A percentile compares a stretch with the other conserved stretches of the same genome.
Evolutionary conservation across 2,329 filamentous ascomycete genomes (phyloP).

Genomic region (Aspergillus fumigatus): DNA sequence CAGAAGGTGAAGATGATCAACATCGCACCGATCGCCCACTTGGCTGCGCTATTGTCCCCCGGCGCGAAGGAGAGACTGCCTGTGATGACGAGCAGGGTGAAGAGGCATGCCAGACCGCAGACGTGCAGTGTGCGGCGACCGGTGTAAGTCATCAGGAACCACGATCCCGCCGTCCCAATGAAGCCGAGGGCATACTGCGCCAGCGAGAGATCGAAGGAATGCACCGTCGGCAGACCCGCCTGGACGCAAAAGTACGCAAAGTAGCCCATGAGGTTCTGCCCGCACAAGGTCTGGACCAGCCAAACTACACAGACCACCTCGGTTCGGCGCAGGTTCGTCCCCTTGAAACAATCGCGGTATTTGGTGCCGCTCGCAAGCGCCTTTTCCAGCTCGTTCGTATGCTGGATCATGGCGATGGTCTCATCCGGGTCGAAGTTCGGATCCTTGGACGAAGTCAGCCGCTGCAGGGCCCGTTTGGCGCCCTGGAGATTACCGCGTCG

Average conservation of each 20-base stretch:
- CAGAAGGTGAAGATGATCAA: conserved; percentile 51
- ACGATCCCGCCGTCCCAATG: conserved; percentile 49
- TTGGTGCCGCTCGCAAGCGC: conserved; percentile 64
- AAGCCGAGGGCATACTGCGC: conserved; percentile 60
- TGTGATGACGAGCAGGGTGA: conserved; percentile 24
- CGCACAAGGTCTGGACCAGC: conserved; percentile 57
- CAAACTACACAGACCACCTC: conserved; percentile 62
- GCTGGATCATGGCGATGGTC: conserved; percentile 82
- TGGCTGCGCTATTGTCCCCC: conserved; percentile 23
- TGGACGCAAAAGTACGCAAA: conserved; percentile 54
- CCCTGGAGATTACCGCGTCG: conserved; percentile 38
- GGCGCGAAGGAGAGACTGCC: conserved; percentile 23
- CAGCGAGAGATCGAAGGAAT: conserved; percentile 36
- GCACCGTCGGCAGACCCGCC: conserved; percentile 35
- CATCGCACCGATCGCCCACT: conserved; percentile 43
- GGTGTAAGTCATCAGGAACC: conserved; percentile 40
- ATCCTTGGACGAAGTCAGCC: conserved; percentile 46
- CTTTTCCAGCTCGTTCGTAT: conserved; percentile 75
- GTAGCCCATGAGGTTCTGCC: conserved; percentile 58
- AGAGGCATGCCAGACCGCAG: conserved; percentile 22
- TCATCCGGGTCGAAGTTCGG: conserved; percentile 73
- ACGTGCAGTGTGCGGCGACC: conserved; percentile 41
- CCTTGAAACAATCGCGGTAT: conserved; percentile 78
- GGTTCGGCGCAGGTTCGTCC: conserved; percentile 70
- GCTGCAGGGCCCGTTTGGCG: conserved; percentile 35